Conservation (phyloP, 2,329 filamentous ascomycete genomes). For the Cercospora canescens region DNA sequence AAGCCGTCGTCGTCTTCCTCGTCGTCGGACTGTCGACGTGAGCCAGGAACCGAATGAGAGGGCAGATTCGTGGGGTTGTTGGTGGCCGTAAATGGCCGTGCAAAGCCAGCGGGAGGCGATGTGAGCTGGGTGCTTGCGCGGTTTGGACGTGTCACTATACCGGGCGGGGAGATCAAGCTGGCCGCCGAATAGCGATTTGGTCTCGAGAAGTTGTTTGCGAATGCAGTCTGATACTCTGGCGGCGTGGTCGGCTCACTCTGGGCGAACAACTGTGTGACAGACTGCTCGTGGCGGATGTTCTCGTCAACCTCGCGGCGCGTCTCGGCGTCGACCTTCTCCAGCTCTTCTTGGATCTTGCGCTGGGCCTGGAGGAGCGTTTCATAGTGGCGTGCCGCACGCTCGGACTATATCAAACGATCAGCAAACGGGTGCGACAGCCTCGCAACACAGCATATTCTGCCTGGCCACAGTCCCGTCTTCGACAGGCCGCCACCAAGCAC, state of each 20-base stretch:
- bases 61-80: conserved; percentile 66
- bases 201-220: conserved; percentile 69
- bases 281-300: conserved; percentile 79
- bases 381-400: conserved; percentile 91
- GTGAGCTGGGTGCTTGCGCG: conserved; percentile 78
- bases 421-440: conserved; percentile 5
- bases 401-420: conserved; percentile 67
- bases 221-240: conserved; percentile 84
- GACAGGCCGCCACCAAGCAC: neutral
- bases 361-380: conserved; percentile 88
- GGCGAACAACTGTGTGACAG: conserved; percentile 61
- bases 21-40: conserved; percentile 83
- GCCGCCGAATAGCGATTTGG: conserved; percentile 88
- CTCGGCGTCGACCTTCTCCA: conserved; percentile 85
- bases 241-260: conserved; percentile 96
- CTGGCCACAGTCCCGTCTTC: neutral
- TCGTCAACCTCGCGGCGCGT: conserved; percentile 81
- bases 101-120: conserved; percentile 66
- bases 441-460: neutral
- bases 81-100: conserved; percentile 58
- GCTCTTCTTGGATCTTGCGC: conserved; percentile 85
- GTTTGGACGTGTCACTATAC: conserved; percentile 60
- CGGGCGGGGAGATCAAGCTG: conserved; percentile 79
- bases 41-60: conserved; percentile 82
- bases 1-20: conserved; percentile 78